Evolutionary conservation across 2,329 filamentous ascomycete species (phyloP), one percentile per base, ranked within the genome.

Genomic region (Aureobasidium sp.): DNA sequence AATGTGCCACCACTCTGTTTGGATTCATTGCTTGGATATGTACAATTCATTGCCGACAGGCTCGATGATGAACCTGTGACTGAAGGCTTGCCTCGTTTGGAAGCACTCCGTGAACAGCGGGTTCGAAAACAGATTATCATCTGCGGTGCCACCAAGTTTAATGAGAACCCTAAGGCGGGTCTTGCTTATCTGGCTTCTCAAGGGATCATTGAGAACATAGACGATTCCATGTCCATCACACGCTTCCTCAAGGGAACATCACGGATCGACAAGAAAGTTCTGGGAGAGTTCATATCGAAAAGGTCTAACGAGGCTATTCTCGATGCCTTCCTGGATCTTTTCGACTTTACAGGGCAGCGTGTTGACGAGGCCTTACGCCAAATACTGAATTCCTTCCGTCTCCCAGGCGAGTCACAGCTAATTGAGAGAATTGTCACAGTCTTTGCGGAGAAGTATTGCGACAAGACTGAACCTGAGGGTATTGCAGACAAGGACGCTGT

Each of bases 1-100:
- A 99, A 96, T 71, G 95, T 99, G 1, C 94, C 94, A 16, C 94
- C 94, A 0, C 78, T 99, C 3, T 99, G 94, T 69, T 80, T 99
- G 27, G 94, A 99, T 75, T 91, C 94, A 10, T 79, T 99, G 11
- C 80, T 99, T 29, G 87, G 91, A 16, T 97, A 92, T 68, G 85
- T 99, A 37, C 92, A 97, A 70, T 96, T 91, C 66, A 88, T 99
- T 66, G 89, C 91, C 1, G 91, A 96, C 71, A 84, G 94, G 61
- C 77, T 97, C 21, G 84, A 95, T 55, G 84, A 94, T 59, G 78
- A 84, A 30, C 85, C 89, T 0, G 72, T 77, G 2, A 78, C 76
- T 11, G 85, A 88, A 59, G 85, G 85, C 0, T 85, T 87, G 66
- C 89, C 89, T 0, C 83, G 90, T 59, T 80, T 83, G 30, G 79